Evolutionary conservation across 257 asterid species (phyloP).

Genomic region (Lithospermum erythrorhizon): DNA sequence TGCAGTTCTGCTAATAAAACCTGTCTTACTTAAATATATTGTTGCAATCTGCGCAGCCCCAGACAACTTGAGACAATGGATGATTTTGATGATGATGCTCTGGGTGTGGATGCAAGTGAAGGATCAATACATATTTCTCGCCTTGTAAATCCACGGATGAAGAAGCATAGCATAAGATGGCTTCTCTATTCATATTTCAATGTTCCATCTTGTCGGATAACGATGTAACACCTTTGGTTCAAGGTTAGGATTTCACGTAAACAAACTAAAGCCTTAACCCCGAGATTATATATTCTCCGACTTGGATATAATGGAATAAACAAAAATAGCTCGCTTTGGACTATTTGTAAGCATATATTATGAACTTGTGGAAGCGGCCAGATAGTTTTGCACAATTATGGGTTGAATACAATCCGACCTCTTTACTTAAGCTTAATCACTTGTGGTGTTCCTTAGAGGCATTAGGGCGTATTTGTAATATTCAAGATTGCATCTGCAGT

Average conservation of each 20-base stretch:
- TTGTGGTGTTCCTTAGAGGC: too few relatives aligned
- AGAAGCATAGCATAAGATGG: slow-evolving; percentile 44
- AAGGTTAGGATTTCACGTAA: not conserved
- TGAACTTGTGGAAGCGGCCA: too few relatives aligned
- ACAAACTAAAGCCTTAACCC: not conserved
- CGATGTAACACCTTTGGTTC: not conserved
- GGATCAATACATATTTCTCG: slow-evolving; percentile 29
- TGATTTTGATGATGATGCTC: slow-evolving; percentile 87
- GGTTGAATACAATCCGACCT: too few relatives aligned
- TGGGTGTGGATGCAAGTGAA: slow-evolving; percentile 26
- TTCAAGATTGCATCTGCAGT: too few relatives aligned
- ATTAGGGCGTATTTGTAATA: too few relatives aligned
- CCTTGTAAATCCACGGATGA: slow-evolving; percentile 31
- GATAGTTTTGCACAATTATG: too few relatives aligned
- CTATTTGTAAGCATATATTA: too few relatives aligned
- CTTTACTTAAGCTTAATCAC: too few relatives aligned
- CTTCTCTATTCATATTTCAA: not conserved
- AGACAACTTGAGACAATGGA: slow-evolving; percentile 78
- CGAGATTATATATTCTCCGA: too few relatives aligned
- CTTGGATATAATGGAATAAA: too few relatives aligned
- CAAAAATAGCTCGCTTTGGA: too few relatives aligned
- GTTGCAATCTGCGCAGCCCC: slow-evolving; percentile 8
- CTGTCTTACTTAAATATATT: not conserved
- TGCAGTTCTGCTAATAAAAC: slow-evolving; percentile 7
- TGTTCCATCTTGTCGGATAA: too few relatives aligned